phyloP scores from a whole-genome alignment of 345 rosid species.

The Gossypium anomalum region DNA sequence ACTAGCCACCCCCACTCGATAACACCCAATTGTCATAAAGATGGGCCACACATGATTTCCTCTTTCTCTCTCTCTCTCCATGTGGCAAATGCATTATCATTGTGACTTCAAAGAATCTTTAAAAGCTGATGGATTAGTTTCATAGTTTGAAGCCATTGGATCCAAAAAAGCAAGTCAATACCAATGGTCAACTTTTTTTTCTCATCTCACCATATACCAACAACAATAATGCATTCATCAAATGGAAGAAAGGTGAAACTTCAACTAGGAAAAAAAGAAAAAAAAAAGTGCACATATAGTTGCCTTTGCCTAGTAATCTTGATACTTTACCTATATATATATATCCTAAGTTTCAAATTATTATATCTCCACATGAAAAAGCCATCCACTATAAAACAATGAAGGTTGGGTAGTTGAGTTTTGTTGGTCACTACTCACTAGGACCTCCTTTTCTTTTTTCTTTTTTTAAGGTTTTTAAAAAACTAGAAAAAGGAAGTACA shows the following conservation, averaged over 20 bases:
- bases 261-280: not conserved
- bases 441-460: not conserved
- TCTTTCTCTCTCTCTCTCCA: not conserved
- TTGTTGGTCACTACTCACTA: slow-evolving; percentile 10
- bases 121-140: not conserved
- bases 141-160: not conserved
- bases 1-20: not conserved
- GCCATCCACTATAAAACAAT: slow-evolving; percentile 11
- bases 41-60: not conserved
- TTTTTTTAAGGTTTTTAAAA: not conserved
- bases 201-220: not conserved
- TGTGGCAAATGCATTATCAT: not conserved
- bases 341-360: slow-evolving; percentile 6
- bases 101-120: not conserved
- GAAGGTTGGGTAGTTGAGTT: slow-evolving; percentile 21
- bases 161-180: not conserved
- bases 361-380: not conserved
- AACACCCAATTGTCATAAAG: not conserved
- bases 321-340: not conserved
- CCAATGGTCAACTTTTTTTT: not conserved
- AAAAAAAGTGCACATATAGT: not conserved
- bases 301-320: not conserved
- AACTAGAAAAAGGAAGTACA: slow-evolving; percentile 22
- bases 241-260: slow-evolving; percentile 9
- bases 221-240: not conserved